Evolutionary conservation across 2,329 filamentous ascomycete species (phyloP), one percentile per base, ranked within the genome.

Genomic region (Pseudovirgaria hyperparasitica): DNA sequence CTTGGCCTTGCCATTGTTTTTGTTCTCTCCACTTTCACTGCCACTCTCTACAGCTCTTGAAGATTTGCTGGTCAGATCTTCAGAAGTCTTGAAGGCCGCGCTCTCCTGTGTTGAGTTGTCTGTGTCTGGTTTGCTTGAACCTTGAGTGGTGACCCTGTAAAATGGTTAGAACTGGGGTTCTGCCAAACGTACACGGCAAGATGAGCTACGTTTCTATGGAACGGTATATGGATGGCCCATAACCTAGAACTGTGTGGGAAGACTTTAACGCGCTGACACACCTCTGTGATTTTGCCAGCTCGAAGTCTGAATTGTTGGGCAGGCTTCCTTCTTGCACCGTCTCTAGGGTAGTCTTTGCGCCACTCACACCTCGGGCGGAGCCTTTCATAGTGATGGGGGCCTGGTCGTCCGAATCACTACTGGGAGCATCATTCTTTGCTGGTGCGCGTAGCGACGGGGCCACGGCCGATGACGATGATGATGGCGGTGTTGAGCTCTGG

Each of bases 301-400:
- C 44, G 35, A 54, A 59, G 9, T 58, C 62, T 9, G 82, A 79
- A 1, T 80, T 81, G 26, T 72, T 75, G 24, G 58, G 59, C 28
- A 82, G 70, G 56, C 82, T 90, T 28, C 79, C 76, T 62, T 94
- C 87, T 49, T 93, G 80, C 10, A 96, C 87, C 0, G 90, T 94
- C 56, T 92, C 87, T 31, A 94, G 60, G 25, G 71, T 72, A 25
- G 76, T 67, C 27, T 65, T 68, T 31, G 35, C 39, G 27, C 64
- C 68, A 46, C 65, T 72, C 27, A 66, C 62, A 33, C 67, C 70
- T 38, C 75, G 72, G 46, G 52, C 42, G 9, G 53, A 43, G 9
- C 41, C 47, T 37, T 63, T 63, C 25, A 54, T 46, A 30, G 42
- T 48, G 31, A 47, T 31, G 14, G 38, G 37, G 20, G 41, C 34